Percentiles rank a stretch among this genome's conserved stretches.
phyloP scores from a whole-genome alignment of 2,329 filamentous ascomycete species.

The Monosporascus ibericus region DNA sequence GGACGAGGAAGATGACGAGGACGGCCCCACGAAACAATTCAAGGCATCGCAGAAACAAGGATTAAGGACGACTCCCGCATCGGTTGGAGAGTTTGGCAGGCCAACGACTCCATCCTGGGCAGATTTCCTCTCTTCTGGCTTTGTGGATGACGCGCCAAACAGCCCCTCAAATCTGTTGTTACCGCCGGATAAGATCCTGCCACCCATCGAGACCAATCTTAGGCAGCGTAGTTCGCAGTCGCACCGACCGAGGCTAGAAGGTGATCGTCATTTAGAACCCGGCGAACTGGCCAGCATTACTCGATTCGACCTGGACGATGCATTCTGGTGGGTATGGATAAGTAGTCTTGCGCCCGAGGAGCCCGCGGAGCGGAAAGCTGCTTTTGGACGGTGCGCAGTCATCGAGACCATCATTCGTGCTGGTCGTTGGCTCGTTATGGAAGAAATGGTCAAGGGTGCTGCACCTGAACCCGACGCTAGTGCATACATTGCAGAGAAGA shows the following conservation, averaged over 20 bases:
- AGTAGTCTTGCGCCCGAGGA: constrained; percentile 90
- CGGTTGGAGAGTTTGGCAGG: constrained; percentile 61
- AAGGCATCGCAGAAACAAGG: constrained; percentile 36
- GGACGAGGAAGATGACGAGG: constrained; percentile 64
- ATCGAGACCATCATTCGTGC: constrained; percentile 79
- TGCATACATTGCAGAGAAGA: constrained; percentile 92
- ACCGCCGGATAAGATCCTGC: constrained; percentile 87
- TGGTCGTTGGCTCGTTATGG: constrained; percentile 88
- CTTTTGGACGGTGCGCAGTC: constrained; percentile 88
- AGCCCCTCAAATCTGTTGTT: constrained; percentile 64
- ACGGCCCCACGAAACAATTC: constrained; percentile 40
- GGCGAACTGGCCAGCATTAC: constrained; percentile 93
- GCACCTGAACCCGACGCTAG: constrained; percentile 77
- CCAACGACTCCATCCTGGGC: constrained; percentile 98
- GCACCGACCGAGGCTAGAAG: constrained; percentile 66
- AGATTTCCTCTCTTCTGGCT: constrained; percentile 92
- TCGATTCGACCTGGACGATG: constrained; percentile 80
- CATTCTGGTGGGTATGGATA: constrained; percentile 99
- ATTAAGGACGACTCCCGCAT: constrained; percentile 60
- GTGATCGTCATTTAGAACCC: constrained; percentile 67
- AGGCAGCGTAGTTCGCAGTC: constrained; percentile 84
- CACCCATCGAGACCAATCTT: constrained; percentile 67
- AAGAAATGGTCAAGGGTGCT: constrained; percentile 93
- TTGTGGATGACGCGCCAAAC: constrained; percentile 68
- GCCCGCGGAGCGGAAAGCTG: constrained; percentile 75